Percentiles rank a stretch among this genome's conserved stretches.
phyloP scores from a whole-genome alignment of 306 rosid genomes.

The Pterocarpus macrocarpus region DNA sequence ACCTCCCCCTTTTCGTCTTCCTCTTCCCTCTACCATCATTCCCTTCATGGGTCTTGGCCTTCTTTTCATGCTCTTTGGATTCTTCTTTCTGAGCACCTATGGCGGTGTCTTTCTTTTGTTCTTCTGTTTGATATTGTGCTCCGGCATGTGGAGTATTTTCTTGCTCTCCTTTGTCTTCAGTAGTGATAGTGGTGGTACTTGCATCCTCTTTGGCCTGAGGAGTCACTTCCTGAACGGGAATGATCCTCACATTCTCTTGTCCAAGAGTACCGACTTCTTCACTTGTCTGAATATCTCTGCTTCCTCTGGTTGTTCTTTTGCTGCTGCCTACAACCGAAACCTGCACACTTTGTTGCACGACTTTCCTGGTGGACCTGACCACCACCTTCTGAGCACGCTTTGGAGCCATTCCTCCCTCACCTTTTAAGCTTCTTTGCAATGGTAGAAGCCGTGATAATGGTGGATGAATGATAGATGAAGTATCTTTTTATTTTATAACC shows the following conservation, averaged over 20 bases:
- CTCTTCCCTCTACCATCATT: conserved; percentile 17
- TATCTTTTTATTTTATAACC: neutral
- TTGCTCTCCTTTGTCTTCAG: conserved; percentile 33
- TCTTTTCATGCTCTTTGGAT: neutral
- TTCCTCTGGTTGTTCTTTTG: conserved; percentile 30
- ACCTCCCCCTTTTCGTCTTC: conserved; percentile 39
- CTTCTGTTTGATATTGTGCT: conserved; percentile 1
- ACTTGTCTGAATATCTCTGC: neutral
- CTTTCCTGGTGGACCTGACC: conserved; percentile 54
- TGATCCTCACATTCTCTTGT: conserved; percentile 39
- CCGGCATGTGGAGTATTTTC: neutral
- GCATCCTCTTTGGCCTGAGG: conserved; percentile 27
- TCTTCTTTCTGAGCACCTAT: neutral
- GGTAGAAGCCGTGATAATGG: neutral
- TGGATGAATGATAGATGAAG: neutral
- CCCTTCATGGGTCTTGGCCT: conserved; percentile 4
- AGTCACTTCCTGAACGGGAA: conserved; percentile 49
- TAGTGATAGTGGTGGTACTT: conserved; percentile 2
- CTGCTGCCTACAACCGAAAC: conserved; percentile 48
- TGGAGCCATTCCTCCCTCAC: conserved; percentile 55
- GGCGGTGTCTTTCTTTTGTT: neutral
- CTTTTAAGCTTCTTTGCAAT: conserved; percentile 13
- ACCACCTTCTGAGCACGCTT: conserved; percentile 50
- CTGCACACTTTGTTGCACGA: conserved; percentile 46
- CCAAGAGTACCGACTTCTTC: neutral